Evolutionary conservation across 371 early-diverging fungal species (phyloP), one percentile per base, ranked within the genome.

Genomic region (Parasitella parasitica): DNA sequence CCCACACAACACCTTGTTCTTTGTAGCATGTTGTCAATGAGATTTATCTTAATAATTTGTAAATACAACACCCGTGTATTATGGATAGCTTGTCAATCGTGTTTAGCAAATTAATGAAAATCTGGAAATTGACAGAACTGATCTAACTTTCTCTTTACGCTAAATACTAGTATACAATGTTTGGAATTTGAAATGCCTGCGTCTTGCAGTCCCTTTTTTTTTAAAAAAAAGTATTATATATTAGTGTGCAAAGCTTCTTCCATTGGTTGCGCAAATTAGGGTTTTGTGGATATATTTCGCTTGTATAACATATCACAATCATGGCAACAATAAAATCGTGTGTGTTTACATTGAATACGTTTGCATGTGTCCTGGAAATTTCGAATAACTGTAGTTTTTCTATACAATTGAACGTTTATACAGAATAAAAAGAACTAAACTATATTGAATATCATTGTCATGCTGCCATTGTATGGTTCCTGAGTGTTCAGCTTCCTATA

Each of bases 1-100:
- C 63, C 63, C 63, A 63, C 63, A 63, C 49, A 32, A 18, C 13
- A 36, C 35, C 36, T 11, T 57, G 12, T 27, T 30, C 28, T 22
- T 46, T 46, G 22, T 20, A 16, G 26, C 1, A 32, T 32, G 6
- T 1, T 32, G 32, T 32, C n/a, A n/a, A n/a, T n/a, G n/a, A n/a
- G 11, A 11, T 32, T 11, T 32, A 32, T 32, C 11, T 50, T 30
- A 28, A 50, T 50, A 28, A 50, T 50, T n/a, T 49, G 26, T 46
- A 24, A 4, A 11, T 20, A 12, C 4, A 9, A 43, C 22, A 22
- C 22, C 24, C n/a, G 46, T 46, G 46, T 46, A 46, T 46, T 46
- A 24, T 43, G 46, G 13, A 46, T 46, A 50, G 28, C n/a, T 26
- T 28, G 50, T 50, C 50, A 28, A 50, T 30, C 30, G 2, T 30